Evolutionary conservation across 768 basidiomycete genomes (phyloP).

Genomic region (Terana coerulea): DNA sequence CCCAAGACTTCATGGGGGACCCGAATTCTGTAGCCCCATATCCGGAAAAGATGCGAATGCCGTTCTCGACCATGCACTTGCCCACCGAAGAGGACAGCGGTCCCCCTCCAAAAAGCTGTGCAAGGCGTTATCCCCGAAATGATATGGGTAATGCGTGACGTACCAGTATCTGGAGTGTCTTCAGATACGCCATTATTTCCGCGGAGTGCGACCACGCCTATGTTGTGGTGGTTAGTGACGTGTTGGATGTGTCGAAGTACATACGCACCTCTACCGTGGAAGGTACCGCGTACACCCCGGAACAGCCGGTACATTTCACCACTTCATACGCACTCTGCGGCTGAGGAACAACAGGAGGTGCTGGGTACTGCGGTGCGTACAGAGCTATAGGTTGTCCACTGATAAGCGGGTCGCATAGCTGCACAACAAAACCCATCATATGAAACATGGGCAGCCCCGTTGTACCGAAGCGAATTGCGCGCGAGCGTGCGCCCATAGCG

Average conservation of each 20-base stretch:
- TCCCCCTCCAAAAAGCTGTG: constrained; percentile 13
- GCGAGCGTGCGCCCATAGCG: not conserved
- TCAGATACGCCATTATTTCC: constrained; percentile 11
- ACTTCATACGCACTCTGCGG: constrained; percentile 7
- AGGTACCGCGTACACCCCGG: constrained; percentile 6
- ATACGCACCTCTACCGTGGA: constrained; percentile 15
- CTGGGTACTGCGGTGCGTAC: constrained; percentile 7
- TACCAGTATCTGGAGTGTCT: constrained; percentile 7
- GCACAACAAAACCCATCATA: constrained; percentile 1
- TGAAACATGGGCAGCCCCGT: constrained; percentile 9
- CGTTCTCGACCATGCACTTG: constrained; percentile 7
- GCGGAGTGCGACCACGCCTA: constrained; percentile 17
- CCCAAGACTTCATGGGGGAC: constrained; percentile 1
- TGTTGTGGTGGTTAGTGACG: not conserved
- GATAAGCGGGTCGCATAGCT: constrained; percentile 6
- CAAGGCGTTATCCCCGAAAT: not conserved
- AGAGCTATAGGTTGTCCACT: constrained; percentile 1
- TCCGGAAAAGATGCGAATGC: constrained; percentile 3
- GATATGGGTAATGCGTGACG: not conserved
- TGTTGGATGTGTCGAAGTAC: no score
- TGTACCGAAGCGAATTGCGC: not conserved
- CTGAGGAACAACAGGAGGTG: constrained; percentile 14
- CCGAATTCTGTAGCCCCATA: constrained; percentile 17
- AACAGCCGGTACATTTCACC: not conserved
- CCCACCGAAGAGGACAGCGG: constrained; percentile 11